These are phyloP conservation scores for Boletus sp. DNA, from an alignment of 1,284 basidiomycete genomes.

Conservation along the genomic window DNA sequence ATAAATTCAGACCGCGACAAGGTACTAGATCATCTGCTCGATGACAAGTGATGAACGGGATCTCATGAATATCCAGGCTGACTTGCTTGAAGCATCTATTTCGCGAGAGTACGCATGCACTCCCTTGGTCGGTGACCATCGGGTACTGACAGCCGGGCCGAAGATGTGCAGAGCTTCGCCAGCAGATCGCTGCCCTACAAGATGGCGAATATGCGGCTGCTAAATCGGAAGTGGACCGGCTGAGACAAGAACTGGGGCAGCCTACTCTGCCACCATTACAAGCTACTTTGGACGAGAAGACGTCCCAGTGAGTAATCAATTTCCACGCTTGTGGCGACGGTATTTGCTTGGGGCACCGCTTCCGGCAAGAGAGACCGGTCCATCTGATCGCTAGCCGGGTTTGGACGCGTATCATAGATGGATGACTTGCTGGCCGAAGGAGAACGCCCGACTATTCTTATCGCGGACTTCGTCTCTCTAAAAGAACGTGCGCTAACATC, in stretches of 20 bases:
- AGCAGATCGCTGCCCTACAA: conserved; percentile 60
- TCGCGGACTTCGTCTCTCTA: conserved; percentile 3
- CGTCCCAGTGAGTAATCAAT: conserved; percentile 52
- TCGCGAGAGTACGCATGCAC: conserved; percentile 54
- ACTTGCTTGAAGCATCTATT: conserved; percentile 48
- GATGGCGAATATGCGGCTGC: conserved; percentile 71
- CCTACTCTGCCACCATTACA: conserved; percentile 66
- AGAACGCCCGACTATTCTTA: conserved; percentile 5
- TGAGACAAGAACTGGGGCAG: conserved; percentile 71
- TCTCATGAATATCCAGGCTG: conserved; percentile 39
- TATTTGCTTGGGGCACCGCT: neutral
- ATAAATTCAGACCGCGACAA: conserved; percentile 78
- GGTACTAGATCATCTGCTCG: conserved; percentile 36
- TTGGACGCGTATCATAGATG: conserved; percentile 4
- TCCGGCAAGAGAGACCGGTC: conserved; percentile 4
- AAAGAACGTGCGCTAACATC: conserved; percentile 23
- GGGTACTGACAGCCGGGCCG: conserved; percentile 14
- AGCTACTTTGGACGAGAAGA: conserved; percentile 68
- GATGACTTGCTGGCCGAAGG: neutral
- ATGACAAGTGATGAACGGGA: conserved; percentile 3
- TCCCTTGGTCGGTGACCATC: conserved; percentile 3
- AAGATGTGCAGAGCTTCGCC: conserved; percentile 59
- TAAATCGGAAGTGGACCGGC: conserved; percentile 68
- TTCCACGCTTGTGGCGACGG: conserved; percentile 13
- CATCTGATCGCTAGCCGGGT: conserved; percentile 3